A percentile compares a stretch with the other conserved stretches of the same genome.
Conservation (phyloP, 768 basidiomycete genomes). For the Tylopilus cervinicoccineus region DNA sequence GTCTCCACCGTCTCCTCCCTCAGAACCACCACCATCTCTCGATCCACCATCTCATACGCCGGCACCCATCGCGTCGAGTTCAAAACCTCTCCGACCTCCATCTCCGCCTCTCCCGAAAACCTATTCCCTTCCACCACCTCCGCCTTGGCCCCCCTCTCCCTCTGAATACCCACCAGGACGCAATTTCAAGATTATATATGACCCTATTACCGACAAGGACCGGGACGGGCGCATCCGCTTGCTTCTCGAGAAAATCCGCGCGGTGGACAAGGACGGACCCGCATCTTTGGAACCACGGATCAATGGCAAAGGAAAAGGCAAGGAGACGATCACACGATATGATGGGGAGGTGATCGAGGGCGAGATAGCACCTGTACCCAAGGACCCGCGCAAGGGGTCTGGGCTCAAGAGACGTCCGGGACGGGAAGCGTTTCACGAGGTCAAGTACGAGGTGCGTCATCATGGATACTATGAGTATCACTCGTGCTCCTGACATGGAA, state of each 20-base stretch:
- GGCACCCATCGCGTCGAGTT: conserved; percentile 28
- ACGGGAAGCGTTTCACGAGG: conserved; percentile 40
- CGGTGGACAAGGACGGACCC: conserved; percentile 28
- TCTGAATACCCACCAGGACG: conserved; percentile 46
- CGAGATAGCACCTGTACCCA: conserved; percentile 37
- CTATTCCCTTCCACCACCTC: conserved; percentile 41
- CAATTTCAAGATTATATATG: conserved; percentile 61
- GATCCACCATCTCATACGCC: conserved; percentile 26
- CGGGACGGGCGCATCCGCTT: conserved; percentile 36
- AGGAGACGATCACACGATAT: conserved; percentile 50
- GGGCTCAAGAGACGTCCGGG: conserved; percentile 30
- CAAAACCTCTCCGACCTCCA: conserved; percentile 12
- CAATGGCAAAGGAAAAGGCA: conserved; percentile 61
- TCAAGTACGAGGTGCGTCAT: conserved; percentile 54
- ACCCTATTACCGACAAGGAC: conserved; percentile 51
- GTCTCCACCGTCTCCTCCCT: conserved; percentile 23
- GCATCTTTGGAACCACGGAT: conserved; percentile 37
- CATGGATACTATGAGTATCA: not conserved
- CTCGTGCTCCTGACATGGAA: conserved; percentile 1
- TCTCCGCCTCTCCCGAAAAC: conserved; percentile 25
- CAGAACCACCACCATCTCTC: conserved; percentile 14
- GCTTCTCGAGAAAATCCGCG: conserved; percentile 40
- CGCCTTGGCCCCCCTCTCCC: conserved; percentile 54
- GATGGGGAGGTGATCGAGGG: conserved; percentile 52
- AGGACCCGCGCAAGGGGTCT: conserved; percentile 55